Evolutionary conservation across 768 basidiomycete genomes (phyloP), one percentile per base, ranked within the genome.

Genomic region (Lactarius akahatsu): DNA sequence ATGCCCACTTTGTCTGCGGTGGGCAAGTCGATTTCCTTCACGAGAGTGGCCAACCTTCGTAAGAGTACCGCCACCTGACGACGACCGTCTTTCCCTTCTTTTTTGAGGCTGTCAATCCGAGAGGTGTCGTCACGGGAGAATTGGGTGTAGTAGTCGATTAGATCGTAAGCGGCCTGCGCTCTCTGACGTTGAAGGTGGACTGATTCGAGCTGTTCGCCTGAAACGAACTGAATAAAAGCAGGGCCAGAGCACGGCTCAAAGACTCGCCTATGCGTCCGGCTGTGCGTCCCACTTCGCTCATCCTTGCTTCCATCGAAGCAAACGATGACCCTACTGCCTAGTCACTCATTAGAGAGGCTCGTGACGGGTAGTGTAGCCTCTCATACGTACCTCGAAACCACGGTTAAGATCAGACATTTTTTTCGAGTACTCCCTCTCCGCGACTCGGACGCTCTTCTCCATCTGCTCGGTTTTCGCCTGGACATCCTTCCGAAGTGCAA

Each of bases 181-280:
- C 95, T 82, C 75, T 94, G 91, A 18, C 96, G 85, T 69, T 96
- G 91, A 62, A 94, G 85, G 74, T 97, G 95, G 20, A 98, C 88
- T 0, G 91, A 91, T 77, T 99, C 96, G 52, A 99, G 84, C 76
- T 98, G 94, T 78, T 98, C 96, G 52, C 95, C 94, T 96, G 72
- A 15, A 32, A 13, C 8, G 20, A 60, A 0, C n/a, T 55, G 58
- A 68, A 59, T 71, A 32, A 65, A 41, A 55, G 20, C 11, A 56
- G 4, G 61, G 30, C 41, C 20, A 68, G 58, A 61, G 18, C 26
- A 26, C 26, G 68, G 34, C 18, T 36, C 34, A 26, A 11, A 20
- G 38, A 67, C 85, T 70, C 60, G 89, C 96, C 97, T 71, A 98
- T 97, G 58, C 96, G 84, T 57, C 98, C 89, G 16, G 97, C 94